Evolutionary conservation across 768 basidiomycete genomes (phyloP).

Genomic region (Pleurotus djamor): DNA sequence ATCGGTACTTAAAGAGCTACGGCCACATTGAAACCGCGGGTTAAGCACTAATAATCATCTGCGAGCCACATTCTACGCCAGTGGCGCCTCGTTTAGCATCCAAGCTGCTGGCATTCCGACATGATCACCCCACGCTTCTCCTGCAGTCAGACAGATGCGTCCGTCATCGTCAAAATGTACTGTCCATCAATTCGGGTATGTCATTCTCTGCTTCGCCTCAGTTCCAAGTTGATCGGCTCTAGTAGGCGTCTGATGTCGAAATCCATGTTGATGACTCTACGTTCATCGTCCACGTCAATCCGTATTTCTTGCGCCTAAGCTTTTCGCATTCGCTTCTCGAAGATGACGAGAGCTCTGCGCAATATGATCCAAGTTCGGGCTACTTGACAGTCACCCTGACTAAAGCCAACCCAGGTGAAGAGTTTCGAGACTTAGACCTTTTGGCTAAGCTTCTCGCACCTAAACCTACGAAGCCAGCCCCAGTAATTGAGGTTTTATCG

Average conservation of each 20-base stretch:
- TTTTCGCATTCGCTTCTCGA: conserved; percentile 67
- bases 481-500: conserved; percentile 60
- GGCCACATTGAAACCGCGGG: background rate
- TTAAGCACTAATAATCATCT: background rate
- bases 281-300: conserved; percentile 75
- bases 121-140: conserved; percentile 82
- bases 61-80: background rate
- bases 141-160: conserved; percentile 57
- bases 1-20: background rate
- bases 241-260: conserved; percentile 81
- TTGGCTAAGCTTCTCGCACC: conserved; percentile 78
- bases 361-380: conserved; percentile 79
- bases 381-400: conserved; percentile 71
- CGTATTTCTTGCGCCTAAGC: conserved; percentile 80
- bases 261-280: conserved; percentile 71
- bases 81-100: background rate
- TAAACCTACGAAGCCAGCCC: conserved; percentile 35
- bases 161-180: conserved; percentile 60
- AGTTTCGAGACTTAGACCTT: conserved; percentile 77
- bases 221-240: conserved; percentile 12
- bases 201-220: background rate
- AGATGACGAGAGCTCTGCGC: conserved; percentile 68
- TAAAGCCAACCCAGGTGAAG: conserved; percentile 64
- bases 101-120: background rate
- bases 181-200: conserved; percentile 73